Evolutionary conservation across 371 early-diverging fungal species (phyloP).

Genomic region (Phascolomyces articulosus): DNA sequence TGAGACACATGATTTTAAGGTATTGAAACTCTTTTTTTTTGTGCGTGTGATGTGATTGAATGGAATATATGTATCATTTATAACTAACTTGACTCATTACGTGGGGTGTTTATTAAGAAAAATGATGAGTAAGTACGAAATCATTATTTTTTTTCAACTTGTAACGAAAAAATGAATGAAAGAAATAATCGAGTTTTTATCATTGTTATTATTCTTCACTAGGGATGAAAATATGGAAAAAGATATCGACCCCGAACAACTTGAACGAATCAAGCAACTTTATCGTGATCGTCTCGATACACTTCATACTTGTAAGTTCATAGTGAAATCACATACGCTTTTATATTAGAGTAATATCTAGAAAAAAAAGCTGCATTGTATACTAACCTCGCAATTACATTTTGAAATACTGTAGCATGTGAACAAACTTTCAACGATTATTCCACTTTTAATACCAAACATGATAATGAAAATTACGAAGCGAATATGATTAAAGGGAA

Average conservation of each 20-base stretch:
- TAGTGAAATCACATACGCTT: no score
- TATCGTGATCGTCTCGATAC: conserved; percentile 50
- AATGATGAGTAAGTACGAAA: conserved; percentile 11
- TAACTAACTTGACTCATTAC: no score
- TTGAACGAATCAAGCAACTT: conserved; percentile 32
- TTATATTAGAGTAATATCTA: no score
- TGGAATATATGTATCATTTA: no score
- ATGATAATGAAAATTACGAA: conserved; percentile 62
- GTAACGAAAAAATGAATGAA: no score
- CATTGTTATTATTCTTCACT: no score
- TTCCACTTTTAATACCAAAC: conserved; percentile 65
- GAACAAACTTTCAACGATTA: conserved; percentile 68
- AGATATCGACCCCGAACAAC: conserved; percentile 17
- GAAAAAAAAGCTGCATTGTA: no score
- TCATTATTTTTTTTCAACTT: no score
- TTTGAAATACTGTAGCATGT: conserved; percentile 29
- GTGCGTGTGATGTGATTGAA: no score
- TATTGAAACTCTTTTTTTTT: conserved; percentile 1
- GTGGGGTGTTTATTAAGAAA: no score
- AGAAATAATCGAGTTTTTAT: no score
- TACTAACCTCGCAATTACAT: neutral
- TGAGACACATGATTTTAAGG: conserved; percentile 44
- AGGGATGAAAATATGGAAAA: neutral
- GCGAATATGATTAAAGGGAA: conserved; percentile 59
- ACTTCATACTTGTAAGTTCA: conserved; percentile 50